Evolutionary conservation across 179 eudicot species (phyloP), one percentile per base, ranked within the genome.

Genomic region (Pouteria campechiana): DNA sequence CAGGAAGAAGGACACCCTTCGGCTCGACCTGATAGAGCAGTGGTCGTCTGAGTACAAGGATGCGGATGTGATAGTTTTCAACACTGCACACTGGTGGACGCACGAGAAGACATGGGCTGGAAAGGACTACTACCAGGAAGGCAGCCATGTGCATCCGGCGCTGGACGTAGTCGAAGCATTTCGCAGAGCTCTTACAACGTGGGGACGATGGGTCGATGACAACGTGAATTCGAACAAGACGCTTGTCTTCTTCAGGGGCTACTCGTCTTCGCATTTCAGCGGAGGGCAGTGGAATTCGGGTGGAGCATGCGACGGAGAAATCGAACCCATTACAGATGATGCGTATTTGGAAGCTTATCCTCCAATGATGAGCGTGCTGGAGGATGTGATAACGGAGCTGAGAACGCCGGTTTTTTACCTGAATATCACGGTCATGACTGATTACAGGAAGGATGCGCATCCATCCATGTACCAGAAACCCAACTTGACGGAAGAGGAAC

Each of bases 71-170:
- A 18, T 92, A 17, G 41, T 87, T 29, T 92, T 82, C 58, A 92
- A 92, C 55, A 92, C 99, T 0, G 99, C 96, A 10, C 99, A 92
- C 51, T 92, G 99, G 99, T 92, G 99, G 99, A 92, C 96, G 45
- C 96, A 92, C 53, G 78, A 75, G 11, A 92, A 92, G 52, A 82
- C 92, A 38, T 37, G 17, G 63, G 55, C 24, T 68, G 87, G 99
- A 70, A 65, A 75, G 46, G 92, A 82, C 58, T 92, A 86, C 60
- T 92, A 86, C 50, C 96, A 87, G 75, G 96, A 92, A 72, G 96
- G 99, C n/a, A 73, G 72, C 67, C 82, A 87, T 60, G 84, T 92
- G 3, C 82, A 87, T 32, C 49, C 43, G 34, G 85, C 86, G 12
- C 50, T 92, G 65, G 68, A 79, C 32, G 96, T 87, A 41, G 32